Percentiles rank a stretch among this genome's conserved stretches.
phyloP scores from a whole-genome alignment of 192 early-diverging fungal species.

The Rhizophagus sp. region DNA sequence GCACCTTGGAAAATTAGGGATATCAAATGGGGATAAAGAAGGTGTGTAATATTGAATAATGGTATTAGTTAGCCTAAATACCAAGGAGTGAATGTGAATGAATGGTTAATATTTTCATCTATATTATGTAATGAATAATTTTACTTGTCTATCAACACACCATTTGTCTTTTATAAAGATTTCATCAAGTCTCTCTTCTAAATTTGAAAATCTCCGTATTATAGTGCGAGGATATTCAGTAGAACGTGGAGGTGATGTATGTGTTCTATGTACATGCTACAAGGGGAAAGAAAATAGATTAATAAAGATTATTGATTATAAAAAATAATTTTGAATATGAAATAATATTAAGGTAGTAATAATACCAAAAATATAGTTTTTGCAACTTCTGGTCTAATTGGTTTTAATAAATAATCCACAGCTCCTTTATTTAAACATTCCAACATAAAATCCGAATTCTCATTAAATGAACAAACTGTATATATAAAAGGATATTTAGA shows the following conservation, averaged over 20 bases:
- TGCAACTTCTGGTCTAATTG: constrained; percentile 47
- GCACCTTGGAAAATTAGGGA: constrained; percentile 32
- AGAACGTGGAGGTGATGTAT: not conserved
- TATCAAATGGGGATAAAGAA: not conserved
- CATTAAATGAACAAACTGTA: constrained; percentile 41
- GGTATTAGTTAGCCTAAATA: constrained; percentile 25
- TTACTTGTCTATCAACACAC: constrained; percentile 17
- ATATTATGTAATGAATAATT: not conserved
- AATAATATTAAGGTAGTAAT: not conserved
- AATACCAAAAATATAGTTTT: constrained; percentile 57
- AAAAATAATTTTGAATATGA: constrained; percentile 7
- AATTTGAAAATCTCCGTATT: constrained; percentile 37
- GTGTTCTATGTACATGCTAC: constrained; percentile 7
- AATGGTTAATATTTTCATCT: not conserved
- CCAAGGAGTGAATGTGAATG: not conserved
- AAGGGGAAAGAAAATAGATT: not conserved
- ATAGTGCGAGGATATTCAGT: constrained; percentile 35
- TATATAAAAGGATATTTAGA: not conserved
- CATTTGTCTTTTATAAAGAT: constrained; percentile 49
- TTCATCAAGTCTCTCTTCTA: constrained; percentile 35
- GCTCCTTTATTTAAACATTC: constrained; percentile 54
- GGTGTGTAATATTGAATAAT: constrained; percentile 27
- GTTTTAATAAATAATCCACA: constrained; percentile 58
- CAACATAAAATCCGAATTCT: constrained; percentile 44
- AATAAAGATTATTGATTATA: not conserved